Evolutionary conservation across 1,284 basidiomycete species (phyloP), one percentile per base, ranked within the genome.

Genomic region (Trametes polyzona): DNA sequence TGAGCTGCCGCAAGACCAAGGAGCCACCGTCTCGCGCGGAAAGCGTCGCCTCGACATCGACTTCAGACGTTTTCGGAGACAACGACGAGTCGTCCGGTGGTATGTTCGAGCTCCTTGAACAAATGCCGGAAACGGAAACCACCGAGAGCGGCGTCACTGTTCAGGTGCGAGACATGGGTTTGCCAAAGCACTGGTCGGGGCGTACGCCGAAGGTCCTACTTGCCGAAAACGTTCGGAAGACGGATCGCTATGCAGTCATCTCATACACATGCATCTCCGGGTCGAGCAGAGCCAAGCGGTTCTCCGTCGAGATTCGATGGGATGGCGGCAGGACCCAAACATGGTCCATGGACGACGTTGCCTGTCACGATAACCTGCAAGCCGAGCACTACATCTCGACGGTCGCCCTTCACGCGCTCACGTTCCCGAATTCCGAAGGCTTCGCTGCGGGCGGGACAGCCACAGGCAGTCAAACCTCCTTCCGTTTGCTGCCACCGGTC

Each of bases 331-430:
- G 80, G 61, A 74, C 79, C 21, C 83, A 87, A 54, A 82, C 87
- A 47, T 96, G 92, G 88, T 73, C 72, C 16, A 98, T 98, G 93
- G 85, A 90, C 2, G 87, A 93, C 57, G 77, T 93, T 36, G 95
- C 92, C 3, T 98, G 96, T 69, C 77, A 84, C 40, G 84, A 91
- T 58, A 80, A 86, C 55, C 69, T 70, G 0, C 93, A 98, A 68
- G 95, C 96, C 3, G 93, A 96, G 68, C 90, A 98, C 67, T 98
- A 95, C 67, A 83, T 97, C 50, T 85, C 96, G 1, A 92, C 92
- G 2, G 74, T 96, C 24, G 95, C 94, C 0, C 77, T 99, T 27
- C 90, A 95, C 70, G 78, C 84, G 19, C 75, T 97, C 48, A 84
- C 83, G 0, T 91, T 84, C 56, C 83, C 85, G 30, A 57, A 72